Evolutionary conservation across 2,329 filamentous ascomycete genomes (phyloP).

Genomic region (Gyromitra esculenta): DNA sequence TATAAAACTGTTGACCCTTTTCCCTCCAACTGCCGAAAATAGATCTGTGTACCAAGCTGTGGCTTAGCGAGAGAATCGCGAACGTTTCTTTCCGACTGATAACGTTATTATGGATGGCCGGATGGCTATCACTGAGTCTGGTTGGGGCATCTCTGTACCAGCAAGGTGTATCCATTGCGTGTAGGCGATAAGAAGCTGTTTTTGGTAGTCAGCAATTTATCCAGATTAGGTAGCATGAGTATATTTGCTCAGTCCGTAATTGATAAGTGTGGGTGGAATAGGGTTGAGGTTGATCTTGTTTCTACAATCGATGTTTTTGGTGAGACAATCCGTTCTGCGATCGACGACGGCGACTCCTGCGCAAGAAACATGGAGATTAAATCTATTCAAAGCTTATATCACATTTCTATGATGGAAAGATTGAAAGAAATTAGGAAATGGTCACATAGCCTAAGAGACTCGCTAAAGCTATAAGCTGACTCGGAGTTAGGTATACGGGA

Average conservation of each 20-base stretch:
- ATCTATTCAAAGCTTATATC: neutral
- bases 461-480: neutral
- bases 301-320: neutral
- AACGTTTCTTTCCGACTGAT: neutral
- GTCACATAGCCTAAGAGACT: neutral
- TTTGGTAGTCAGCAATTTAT: neutral
- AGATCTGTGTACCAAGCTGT: neutral
- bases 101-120: neutral
- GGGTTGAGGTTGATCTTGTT: neutral
- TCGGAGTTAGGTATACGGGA: no score
- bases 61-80: neutral
- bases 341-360: neutral
- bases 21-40: neutral
- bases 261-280: neutral
- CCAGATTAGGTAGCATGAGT: neutral
- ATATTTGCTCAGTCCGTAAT: neutral
- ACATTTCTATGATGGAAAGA: neutral
- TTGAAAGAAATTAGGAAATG: neutral
- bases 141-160: neutral
- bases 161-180: neutral
- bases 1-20: neutral
- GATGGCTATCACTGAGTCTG: neutral
- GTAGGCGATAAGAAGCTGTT: neutral
- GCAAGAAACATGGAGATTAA: neutral
- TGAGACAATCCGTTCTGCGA: neutral